phyloP scores from a whole-genome alignment of 768 basidiomycete species.

The Coprinellus aureogranulatus region DNA sequence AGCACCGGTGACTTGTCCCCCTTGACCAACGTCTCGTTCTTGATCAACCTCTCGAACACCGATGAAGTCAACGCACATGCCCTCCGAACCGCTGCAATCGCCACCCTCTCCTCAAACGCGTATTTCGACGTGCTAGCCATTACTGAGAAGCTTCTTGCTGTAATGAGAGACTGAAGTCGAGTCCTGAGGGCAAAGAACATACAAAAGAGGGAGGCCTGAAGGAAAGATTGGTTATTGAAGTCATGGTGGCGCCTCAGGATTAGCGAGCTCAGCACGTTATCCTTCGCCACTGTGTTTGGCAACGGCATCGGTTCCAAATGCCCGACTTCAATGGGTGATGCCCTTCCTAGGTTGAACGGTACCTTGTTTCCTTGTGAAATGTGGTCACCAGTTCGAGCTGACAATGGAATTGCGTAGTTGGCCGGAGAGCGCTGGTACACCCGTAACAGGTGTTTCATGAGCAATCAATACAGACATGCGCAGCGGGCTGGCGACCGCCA shows the following conservation, averaged over 20 bases:
- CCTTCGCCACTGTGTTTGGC: background rate
- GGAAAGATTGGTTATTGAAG: too few relatives aligned
- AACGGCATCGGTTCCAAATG: background rate
- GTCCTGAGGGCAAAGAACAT: background rate
- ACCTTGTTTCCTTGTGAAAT: too few relatives aligned
- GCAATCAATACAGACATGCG: too few relatives aligned
- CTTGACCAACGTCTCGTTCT: conserved; percentile 84
- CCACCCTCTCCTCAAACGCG: conserved; percentile 73
- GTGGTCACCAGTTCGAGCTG: too few relatives aligned
- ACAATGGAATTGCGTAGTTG: too few relatives aligned
- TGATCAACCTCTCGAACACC: conserved; percentile 83
- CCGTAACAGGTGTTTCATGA: too few relatives aligned
- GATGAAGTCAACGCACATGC: conserved; percentile 81
- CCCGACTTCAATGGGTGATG: too few relatives aligned
- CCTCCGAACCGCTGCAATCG: conserved; percentile 81
- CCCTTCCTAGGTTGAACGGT: too few relatives aligned
- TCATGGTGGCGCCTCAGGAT: background rate
- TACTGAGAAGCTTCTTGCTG: background rate
- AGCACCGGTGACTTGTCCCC: conserved; percentile 92
- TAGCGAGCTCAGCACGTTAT: background rate
- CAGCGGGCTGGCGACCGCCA: too few relatives aligned
- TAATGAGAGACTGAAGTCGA: background rate
- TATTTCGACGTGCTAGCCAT: conserved; percentile 28
- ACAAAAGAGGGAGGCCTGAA: too few relatives aligned
- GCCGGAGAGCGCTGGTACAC: too few relatives aligned